These are phyloP conservation scores for Debaryomycetaceae sp. DNA, from an alignment of 1,139 yeast genomes.

Conservation along the genomic window DNA sequence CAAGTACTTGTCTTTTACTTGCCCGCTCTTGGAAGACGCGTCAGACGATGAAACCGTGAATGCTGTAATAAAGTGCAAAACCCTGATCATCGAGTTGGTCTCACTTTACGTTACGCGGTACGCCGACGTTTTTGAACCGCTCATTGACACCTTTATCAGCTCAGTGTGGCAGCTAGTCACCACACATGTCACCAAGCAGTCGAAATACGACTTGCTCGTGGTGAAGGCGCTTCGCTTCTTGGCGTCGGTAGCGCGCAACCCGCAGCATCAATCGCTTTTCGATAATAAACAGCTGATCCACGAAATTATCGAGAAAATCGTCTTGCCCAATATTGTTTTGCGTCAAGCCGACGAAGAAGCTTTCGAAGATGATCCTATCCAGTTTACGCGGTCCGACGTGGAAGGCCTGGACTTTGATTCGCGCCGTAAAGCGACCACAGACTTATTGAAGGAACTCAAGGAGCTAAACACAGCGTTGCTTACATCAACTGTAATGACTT, in stretches of 20 bases:
- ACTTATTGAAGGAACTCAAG: conserved; percentile 78
- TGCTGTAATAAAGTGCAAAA: conserved; percentile 59
- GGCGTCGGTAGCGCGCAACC: conserved; percentile 69
- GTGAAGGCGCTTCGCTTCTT: conserved; percentile 73
- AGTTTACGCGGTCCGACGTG: conserved; percentile 79
- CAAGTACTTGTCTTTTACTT: conserved; percentile 59
- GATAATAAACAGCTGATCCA: conserved; percentile 57
- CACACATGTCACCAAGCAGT: conserved; percentile 48
- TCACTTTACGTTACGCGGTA: conserved; percentile 84
- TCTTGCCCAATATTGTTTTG: conserved; percentile 78
- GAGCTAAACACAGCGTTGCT: conserved; percentile 66
- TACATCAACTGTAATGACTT: conserved; percentile 68
- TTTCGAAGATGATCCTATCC: conserved; percentile 96
- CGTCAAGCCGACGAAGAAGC: conserved; percentile 83
- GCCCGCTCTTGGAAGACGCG: conserved; percentile 42
- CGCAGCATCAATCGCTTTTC: conserved; percentile 52
- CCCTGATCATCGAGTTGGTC: conserved; percentile 76
- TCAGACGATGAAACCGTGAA: conserved; percentile 68
- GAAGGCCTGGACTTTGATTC: conserved; percentile 95
- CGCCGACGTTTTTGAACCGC: conserved; percentile 76
- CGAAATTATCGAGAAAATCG: conserved; percentile 71
- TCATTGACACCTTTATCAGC: conserved; percentile 70
- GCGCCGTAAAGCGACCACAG: conserved; percentile 84
- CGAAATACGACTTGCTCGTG: conserved; percentile 75
- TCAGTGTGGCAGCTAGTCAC: conserved; percentile 74